Conservation (phyloP, 2,329 filamentous ascomycete species). For the Thielaviopsis ethacetica region DNA sequence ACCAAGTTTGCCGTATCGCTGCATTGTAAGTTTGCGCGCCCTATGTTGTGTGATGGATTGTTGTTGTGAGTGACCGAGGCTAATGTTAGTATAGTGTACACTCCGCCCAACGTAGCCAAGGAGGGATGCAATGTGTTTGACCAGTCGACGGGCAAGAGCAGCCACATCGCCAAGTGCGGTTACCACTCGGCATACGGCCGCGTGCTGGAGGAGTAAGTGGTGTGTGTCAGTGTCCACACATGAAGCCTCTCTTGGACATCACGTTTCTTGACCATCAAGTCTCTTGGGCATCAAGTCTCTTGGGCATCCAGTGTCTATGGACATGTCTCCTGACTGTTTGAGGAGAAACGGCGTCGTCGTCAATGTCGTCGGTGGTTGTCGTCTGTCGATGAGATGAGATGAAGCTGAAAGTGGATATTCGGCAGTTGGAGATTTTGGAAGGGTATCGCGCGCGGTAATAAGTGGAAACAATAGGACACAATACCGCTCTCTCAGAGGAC, state of each 20-base stretch:
- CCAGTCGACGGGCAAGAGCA: constrained; percentile 55
- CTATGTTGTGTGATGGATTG: constrained; percentile 3
- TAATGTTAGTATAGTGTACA: constrained; percentile 42
- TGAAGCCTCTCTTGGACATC: background rate
- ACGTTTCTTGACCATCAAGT: too few species aligned
- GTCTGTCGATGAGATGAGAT: background rate
- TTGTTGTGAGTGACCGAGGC: background rate
- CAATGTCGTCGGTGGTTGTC: background rate
- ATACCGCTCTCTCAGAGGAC: background rate
- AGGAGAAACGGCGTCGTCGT: background rate
- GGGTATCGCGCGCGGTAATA: constrained; percentile 1
- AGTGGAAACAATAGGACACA: constrained; percentile 11
- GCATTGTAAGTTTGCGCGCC: constrained; percentile 42
- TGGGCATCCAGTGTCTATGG: background rate
- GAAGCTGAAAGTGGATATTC: constrained; percentile 4
- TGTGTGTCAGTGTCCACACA: background rate
- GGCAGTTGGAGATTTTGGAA: background rate
- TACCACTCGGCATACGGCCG: constrained; percentile 52
- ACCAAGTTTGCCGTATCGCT: constrained; percentile 67
- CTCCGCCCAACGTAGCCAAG: constrained; percentile 73
- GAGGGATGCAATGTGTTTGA: constrained; percentile 73
- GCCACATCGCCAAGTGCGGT: constrained; percentile 52
- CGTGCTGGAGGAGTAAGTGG: constrained; percentile 24
- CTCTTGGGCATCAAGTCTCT: background rate
- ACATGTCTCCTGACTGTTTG: background rate